phyloP scores from a whole-genome alignment of 2,329 filamentous ascomycete species.

The Diaporthe citrichinensis region DNA sequence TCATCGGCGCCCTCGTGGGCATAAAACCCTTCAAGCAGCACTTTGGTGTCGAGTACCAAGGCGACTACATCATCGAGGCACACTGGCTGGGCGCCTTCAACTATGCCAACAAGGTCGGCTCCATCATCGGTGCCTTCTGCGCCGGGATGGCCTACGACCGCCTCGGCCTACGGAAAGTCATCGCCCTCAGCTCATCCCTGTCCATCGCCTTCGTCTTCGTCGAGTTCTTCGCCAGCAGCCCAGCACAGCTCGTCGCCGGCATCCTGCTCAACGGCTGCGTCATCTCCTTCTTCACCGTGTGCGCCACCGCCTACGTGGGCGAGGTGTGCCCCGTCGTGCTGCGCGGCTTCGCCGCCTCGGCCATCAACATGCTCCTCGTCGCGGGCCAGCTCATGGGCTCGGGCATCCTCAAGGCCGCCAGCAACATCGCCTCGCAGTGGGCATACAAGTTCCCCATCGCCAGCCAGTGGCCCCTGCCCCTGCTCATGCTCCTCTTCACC shows the following conservation, averaged over 20 bases:
- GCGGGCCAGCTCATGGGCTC: conserved; percentile 51
- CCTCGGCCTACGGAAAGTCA: conserved; percentile 48
- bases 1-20: conserved; percentile 35
- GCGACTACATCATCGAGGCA: conserved; percentile 29
- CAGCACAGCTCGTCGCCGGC: conserved; percentile 57
- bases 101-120: conserved; percentile 36
- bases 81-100: conserved; percentile 38
- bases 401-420: conserved; percentile 35
- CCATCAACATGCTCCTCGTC: conserved; percentile 50
- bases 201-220: conserved; percentile 59
- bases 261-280: conserved; percentile 63
- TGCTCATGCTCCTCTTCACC: conserved; percentile 35
- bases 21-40: conserved; percentile 28
- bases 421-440: conserved; percentile 18
- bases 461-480: conserved; percentile 34
- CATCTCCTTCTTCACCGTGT: conserved; percentile 59
- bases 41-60: conserved; percentile 19
- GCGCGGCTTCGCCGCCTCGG: conserved; percentile 49
- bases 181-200: conserved; percentile 45
- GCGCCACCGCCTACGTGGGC: conserved; percentile 50
- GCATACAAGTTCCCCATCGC: conserved; percentile 38
- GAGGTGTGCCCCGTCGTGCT: conserved; percentile 50
- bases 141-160: conserved; percentile 38
- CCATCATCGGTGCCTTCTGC: conserved; percentile 35
- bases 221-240: conserved; percentile 59